phyloP scores from a whole-genome alignment of 192 early-diverging fungal genomes.

The Dispira simplex region DNA sequence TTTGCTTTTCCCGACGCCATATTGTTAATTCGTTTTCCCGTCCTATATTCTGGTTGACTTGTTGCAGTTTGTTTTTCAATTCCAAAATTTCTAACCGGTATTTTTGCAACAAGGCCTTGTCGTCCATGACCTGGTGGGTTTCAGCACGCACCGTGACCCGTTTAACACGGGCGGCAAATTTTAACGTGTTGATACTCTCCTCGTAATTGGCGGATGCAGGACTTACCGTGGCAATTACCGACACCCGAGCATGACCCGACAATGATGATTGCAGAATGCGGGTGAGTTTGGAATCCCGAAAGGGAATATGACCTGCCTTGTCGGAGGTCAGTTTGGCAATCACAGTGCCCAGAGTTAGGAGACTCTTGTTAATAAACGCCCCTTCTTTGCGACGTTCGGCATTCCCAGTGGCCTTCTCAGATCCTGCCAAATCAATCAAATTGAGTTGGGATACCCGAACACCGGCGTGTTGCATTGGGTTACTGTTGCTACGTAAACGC shows the following conservation, averaged over 20 bases:
- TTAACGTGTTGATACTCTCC: conserved; percentile 68
- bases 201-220: conserved; percentile 47
- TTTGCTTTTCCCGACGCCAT: conserved; percentile 9
- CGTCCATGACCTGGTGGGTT: conserved; percentile 55
- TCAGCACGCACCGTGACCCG: conserved; percentile 48
- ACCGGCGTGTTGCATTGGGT: conserved; percentile 14
- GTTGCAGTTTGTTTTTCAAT: conserved; percentile 39
- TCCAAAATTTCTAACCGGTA: conserved; percentile 70
- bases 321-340: conserved; percentile 69
- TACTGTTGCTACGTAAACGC: conserved; percentile 19
- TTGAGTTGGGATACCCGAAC: conserved; percentile 35
- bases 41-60: conserved; percentile 35
- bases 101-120: conserved; percentile 72
- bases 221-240: conserved; percentile 70
- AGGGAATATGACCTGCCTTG: conserved; percentile 61
- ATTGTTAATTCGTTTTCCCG: conserved; percentile 25
- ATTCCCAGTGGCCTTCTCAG: conserved; percentile 62
- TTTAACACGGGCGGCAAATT: conserved; percentile 72
- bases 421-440: conserved; percentile 80
- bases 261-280: conserved; percentile 68
- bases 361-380: conserved; percentile 69
- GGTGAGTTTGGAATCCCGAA: conserved; percentile 78
- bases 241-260: conserved; percentile 57
- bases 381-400: conserved; percentile 67
- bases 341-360: conserved; percentile 71